These are phyloP conservation scores for Sequoiadendron giganteum DNA, from an alignment of 75 land plant genomes.

Conservation along the genomic window DNA sequence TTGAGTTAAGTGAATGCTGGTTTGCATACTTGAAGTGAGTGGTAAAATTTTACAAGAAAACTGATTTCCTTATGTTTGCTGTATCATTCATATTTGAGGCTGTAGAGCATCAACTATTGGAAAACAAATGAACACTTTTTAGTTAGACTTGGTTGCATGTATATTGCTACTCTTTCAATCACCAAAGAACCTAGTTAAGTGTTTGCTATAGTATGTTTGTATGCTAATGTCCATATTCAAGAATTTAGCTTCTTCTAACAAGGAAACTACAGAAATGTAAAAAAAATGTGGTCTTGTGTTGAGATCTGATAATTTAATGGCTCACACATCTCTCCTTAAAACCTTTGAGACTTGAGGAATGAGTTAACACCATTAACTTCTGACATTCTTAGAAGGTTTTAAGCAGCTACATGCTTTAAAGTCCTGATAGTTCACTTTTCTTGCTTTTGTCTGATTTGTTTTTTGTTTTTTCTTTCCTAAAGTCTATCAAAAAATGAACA, in stretches of 20 bases:
- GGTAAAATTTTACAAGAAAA: neutral
- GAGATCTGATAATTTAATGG: neutral
- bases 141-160: neutral
- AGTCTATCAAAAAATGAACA: neutral
- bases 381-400: neutral
- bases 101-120: neutral
- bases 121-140: neutral
- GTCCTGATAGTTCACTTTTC: neutral
- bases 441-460: neutral
- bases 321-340: neutral
- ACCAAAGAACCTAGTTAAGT: neutral
- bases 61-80: neutral
- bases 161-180: neutral
- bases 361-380: neutral
- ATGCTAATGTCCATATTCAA: neutral
- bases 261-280: neutral
- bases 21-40: neutral
- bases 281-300: neutral
- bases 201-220: neutral
- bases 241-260: neutral
- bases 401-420: neutral
- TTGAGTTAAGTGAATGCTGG: neutral
- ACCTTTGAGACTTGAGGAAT: neutral
- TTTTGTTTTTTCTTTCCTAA: neutral
- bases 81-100: neutral